Base-by-base conservation (phyloP, 106 monocot genomes). In the Dioscorea alata region DNA sequence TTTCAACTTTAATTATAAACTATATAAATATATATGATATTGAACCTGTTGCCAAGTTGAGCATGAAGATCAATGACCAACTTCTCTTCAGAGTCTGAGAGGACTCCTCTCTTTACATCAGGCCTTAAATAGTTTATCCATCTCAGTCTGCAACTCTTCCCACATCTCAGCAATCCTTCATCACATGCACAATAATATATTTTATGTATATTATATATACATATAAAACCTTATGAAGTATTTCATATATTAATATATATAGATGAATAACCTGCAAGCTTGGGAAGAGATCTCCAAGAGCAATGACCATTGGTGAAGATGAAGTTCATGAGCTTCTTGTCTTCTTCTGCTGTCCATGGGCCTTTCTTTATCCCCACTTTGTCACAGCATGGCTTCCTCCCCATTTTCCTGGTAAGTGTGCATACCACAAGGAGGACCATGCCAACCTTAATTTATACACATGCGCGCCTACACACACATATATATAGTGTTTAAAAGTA, bases 101-200 rank as follows among this genome's bases (percentile, higher is more conserved):
- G 19, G 6, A 42, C 18, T n/a, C 65, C 65, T 65, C 65, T 65
- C 19, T 65, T 65, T 9, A 65, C 18, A 18, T 65, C 65, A 19
- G 65, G 42, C 34, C 35, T 35, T 42, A 65, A 18, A 21, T 65
- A 65, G 35, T 65, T 65, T 16, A 42, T 65, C 65, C 65, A 65
- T 48, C 65, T 65, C 12, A 65, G 42, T 42, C 65, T 65, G 65
- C 65, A 65, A 21, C 65, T 65, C 65, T 65, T 65, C 42, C 65
- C 65, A 20, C 65, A 65, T 19, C 65, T 65, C 65, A 33, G 28
- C 65, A 65, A 42, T 7, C 65, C 65, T 65, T 13, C 14, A 61
- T 61, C 28, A 28, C 28, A 28, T 28, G 28, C 28, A 28, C 28
- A 28, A 28, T 28, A 28, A 28, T 28, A 28, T 28, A 28, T 28